Evolutionary conservation across 306 rosid species (phyloP).

Genomic region (Rubus idaeus): DNA sequence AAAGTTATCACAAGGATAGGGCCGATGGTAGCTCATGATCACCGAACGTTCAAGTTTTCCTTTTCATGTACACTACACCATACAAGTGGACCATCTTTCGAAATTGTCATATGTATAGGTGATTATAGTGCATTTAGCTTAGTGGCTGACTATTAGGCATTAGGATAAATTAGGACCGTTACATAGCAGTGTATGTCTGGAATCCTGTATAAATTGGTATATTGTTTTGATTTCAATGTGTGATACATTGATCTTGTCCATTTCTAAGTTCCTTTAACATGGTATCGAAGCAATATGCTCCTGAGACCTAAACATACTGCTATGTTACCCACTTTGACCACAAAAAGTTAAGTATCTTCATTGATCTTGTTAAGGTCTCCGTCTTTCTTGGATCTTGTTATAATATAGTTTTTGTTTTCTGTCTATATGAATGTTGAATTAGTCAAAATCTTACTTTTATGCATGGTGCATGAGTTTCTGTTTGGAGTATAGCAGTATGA

Average conservation of each 20-base stretch:
- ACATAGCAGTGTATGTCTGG: not conserved
- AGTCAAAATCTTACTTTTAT: not conserved
- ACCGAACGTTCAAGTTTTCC: not conserved
- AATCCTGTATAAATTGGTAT: not conserved
- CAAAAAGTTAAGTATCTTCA: too few species aligned
- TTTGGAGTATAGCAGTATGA: constrained; percentile 9
- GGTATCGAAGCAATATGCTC: too few species aligned
- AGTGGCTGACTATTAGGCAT: not conserved
- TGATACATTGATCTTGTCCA: not conserved
- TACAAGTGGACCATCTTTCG: not conserved
- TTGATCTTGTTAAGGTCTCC: too few species aligned
- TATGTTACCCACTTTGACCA: too few species aligned
- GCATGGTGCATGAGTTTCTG: constrained; percentile 3
- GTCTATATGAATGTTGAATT: not conserved
- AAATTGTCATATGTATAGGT: not conserved
- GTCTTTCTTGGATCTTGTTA: not conserved
- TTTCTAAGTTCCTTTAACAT: too few species aligned
- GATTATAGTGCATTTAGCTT: not conserved
- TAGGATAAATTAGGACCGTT: not conserved
- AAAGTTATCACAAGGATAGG: not conserved
- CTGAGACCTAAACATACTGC: too few species aligned
- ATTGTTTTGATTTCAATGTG: not conserved
- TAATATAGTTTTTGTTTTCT: not conserved
- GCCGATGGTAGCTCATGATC: not conserved
- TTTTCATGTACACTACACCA: not conserved